These are phyloP conservation scores for Aspergillus campestris DNA, from an alignment of 495 filamentous ascomycete genomes.

Conservation along the genomic window DNA sequence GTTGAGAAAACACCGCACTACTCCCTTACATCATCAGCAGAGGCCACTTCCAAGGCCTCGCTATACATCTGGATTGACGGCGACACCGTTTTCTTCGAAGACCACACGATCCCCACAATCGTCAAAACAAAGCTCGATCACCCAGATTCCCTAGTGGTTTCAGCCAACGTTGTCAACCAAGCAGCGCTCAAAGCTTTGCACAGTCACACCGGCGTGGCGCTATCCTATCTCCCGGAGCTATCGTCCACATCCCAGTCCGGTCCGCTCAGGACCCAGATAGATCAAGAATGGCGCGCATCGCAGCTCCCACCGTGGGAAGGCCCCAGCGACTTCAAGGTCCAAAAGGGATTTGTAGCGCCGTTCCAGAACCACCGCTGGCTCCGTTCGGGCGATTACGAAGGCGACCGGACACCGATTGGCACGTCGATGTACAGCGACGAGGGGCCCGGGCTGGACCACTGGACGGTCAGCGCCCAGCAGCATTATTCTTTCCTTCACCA, in stretches of 20 bases:
- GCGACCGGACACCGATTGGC: constrained; percentile 22
- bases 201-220: constrained; percentile 23
- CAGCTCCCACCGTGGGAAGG: constrained; percentile 24
- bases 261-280: constrained; percentile 7
- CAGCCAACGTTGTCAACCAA: constrained; percentile 46
- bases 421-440: constrained; percentile 21
- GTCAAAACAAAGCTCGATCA: constrained; percentile 44
- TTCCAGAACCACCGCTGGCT: constrained; percentile 27
- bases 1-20: constrained; percentile 22
- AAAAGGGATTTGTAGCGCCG: constrained; percentile 17
- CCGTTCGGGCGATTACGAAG: constrained; percentile 12
- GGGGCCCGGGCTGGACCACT: constrained; percentile 31
- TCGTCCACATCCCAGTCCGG: constrained; percentile 2
- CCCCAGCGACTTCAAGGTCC: constrained; percentile 16
- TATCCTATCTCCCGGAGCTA: constrained; percentile 33
- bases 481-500: constrained; percentile 49
- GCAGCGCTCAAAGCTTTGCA: constrained; percentile 26
- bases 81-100: constrained; percentile 46
- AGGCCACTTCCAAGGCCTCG: constrained; percentile 17
- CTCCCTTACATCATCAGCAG: constrained; percentile 14
- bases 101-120: constrained; percentile 43
- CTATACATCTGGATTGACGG: constrained; percentile 51
- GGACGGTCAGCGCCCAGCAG: constrained; percentile 45
- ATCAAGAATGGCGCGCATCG: constrained; percentile 22
- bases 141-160: constrained; percentile 38